Evolutionary conservation across 768 basidiomycete genomes (phyloP).

Genomic region (Rhizopogon vinicolor): DNA sequence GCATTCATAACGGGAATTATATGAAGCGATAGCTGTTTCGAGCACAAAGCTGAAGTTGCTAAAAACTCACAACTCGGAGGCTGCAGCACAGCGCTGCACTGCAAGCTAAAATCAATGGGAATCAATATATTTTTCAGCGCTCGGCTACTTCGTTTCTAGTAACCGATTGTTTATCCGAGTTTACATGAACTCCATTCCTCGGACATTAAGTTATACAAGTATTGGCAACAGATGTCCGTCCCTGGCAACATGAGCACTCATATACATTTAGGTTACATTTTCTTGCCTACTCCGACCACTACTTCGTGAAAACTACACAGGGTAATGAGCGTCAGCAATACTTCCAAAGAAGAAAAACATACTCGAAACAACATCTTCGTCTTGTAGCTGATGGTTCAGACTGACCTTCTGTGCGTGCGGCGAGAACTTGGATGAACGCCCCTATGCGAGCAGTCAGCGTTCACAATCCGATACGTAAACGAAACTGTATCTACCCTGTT

Average conservation of each 20-base stretch:
- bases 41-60: not conserved
- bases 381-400: conserved; percentile 74
- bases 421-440: conserved; percentile 89
- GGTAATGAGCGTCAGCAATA: not conserved
- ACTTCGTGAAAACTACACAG: not conserved
- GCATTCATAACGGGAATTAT: not conserved
- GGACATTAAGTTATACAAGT: too few species aligned
- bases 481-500: conserved; percentile 3
- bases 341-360: conserved; percentile 25
- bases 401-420: conserved; percentile 96
- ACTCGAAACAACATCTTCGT: conserved; percentile 91
- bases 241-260: not conserved
- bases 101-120: too few species aligned
- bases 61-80: too few species aligned
- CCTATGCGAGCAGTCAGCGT: conserved; percentile 39
- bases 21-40: not conserved
- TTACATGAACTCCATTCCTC: too few species aligned
- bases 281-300: not conserved
- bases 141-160: too few species aligned
- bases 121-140: too few species aligned
- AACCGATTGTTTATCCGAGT: too few species aligned
- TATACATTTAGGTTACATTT: too few species aligned
- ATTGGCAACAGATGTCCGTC: not conserved
- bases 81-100: too few species aligned
- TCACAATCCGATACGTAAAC: not conserved